A percentile compares a stretch with the other conserved stretches of the same genome.
Evolutionary conservation across 2,329 filamentous ascomycete species (phyloP).

Genomic region (Calonectria pseudoreteaudii): DNA sequence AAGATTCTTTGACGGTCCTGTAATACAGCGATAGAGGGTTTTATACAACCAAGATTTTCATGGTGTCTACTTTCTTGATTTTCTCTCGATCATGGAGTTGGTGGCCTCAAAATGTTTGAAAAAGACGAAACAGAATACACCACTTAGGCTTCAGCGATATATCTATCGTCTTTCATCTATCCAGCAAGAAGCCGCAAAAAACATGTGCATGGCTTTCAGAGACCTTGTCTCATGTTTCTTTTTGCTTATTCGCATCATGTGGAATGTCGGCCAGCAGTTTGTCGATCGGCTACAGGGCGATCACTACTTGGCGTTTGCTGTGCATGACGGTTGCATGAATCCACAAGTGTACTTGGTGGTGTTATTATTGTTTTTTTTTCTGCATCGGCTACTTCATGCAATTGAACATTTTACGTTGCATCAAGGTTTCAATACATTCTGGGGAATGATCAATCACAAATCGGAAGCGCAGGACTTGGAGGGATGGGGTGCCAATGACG

Average conservation of each 20-base stretch:
- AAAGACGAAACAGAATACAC: background rate
- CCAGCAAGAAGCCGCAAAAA: background rate
- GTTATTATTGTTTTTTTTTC: background rate
- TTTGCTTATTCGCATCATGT: background rate
- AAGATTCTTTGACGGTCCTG: background rate
- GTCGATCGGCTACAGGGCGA: background rate
- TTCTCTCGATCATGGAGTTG: background rate
- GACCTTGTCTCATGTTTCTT: background rate
- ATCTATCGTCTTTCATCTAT: background rate
- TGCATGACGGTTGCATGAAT: background rate
- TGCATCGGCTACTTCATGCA: background rate
- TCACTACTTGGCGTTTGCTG: background rate
- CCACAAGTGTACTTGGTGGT: background rate
- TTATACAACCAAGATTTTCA: background rate
- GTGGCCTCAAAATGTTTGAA: too few species aligned
- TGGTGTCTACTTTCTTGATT: background rate
- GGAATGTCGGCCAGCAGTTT: background rate
- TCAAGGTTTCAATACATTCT: background rate
- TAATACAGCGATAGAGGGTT: background rate
- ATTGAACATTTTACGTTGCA: background rate
- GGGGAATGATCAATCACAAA: background rate
- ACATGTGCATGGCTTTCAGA: background rate
- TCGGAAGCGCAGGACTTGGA: background rate
- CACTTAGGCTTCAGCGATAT: background rate
- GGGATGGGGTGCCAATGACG: background rate